phyloP scores from a whole-genome alignment of 768 basidiomycete genomes.

The Coprinellus micaceus region DNA sequence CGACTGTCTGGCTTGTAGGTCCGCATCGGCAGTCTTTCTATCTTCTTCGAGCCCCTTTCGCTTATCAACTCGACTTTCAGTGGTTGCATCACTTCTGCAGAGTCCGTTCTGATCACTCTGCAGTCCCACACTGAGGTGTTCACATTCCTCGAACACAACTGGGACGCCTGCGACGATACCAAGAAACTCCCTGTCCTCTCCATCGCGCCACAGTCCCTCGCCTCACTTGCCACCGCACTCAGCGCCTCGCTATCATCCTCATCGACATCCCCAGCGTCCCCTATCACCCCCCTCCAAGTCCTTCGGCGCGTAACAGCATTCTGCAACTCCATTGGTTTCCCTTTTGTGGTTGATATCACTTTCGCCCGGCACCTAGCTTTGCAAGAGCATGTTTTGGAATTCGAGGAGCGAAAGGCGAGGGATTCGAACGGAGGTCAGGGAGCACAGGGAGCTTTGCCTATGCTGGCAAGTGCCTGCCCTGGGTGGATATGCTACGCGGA shows the following conservation, averaged over 20 bases:
- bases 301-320: constrained; percentile 72
- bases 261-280: constrained; percentile 41
- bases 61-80: constrained; percentile 36
- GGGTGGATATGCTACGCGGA: constrained; percentile 99
- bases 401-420: constrained; percentile 59
- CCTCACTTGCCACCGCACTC: constrained; percentile 15
- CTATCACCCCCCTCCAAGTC: constrained; percentile 52
- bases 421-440: constrained; percentile 17
- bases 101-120: constrained; percentile 92
- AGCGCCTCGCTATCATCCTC: constrained; percentile 50
- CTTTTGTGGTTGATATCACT: constrained; percentile 89
- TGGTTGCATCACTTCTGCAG: constrained; percentile 97
- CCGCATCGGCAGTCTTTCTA: constrained; percentile 23
- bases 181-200: constrained; percentile 69
- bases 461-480: constrained; percentile 94
- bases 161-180: constrained; percentile 2
- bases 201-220: constrained; percentile 40
- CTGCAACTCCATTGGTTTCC: constrained; percentile 68
- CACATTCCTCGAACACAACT: constrained; percentile 63
- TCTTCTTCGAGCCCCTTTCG: constrained; percentile 1
- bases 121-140: constrained; percentile 95
- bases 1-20: constrained; percentile 98
- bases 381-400: constrained; percentile 78
- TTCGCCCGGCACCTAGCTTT: constrained; percentile 88
- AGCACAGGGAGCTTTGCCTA: constrained; percentile 56